Conservation (phyloP, 192 early-diverging fungal species). For the Coemansia sp. region DNA sequence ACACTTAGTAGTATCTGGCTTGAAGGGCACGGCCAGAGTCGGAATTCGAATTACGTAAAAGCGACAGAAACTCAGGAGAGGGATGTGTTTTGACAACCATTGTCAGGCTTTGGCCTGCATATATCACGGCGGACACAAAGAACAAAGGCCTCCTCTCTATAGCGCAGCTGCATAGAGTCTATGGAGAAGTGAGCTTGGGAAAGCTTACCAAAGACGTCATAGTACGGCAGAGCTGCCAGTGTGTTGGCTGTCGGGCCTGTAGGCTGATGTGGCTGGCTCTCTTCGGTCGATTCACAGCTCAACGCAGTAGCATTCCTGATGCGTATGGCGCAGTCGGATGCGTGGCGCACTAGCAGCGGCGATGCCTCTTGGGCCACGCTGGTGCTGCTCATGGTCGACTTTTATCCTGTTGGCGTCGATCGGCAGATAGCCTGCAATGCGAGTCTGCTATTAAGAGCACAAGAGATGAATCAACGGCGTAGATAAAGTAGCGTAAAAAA, state of each 20-base stretch:
- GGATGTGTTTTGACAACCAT: background rate
- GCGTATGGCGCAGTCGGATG: constrained; percentile 1
- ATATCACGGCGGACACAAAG: background rate
- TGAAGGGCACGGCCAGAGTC: background rate
- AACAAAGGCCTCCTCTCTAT: background rate
- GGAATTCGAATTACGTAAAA: background rate
- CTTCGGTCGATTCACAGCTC: background rate
- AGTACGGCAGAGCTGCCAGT: background rate
- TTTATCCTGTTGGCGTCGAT: background rate
- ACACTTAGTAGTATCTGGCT: background rate
- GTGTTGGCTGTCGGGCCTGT: background rate
- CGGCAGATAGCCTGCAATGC: background rate
- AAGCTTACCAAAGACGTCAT: background rate
- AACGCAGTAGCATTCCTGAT: background rate
- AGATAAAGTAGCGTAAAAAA: background rate
- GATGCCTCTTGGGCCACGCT: background rate
- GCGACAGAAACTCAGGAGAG: background rate
- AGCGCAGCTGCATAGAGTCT: background rate
- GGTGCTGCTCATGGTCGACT: background rate
- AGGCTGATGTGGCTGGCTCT: background rate
- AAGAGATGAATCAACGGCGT: background rate
- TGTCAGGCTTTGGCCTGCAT: background rate
- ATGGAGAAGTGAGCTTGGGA: background rate
- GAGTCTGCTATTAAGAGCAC: background rate
- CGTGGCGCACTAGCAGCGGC: background rate